Base-by-base conservation (phyloP, 2,329 filamentous ascomycete genomes). In the Aureobasidium uvarum region DNA sequence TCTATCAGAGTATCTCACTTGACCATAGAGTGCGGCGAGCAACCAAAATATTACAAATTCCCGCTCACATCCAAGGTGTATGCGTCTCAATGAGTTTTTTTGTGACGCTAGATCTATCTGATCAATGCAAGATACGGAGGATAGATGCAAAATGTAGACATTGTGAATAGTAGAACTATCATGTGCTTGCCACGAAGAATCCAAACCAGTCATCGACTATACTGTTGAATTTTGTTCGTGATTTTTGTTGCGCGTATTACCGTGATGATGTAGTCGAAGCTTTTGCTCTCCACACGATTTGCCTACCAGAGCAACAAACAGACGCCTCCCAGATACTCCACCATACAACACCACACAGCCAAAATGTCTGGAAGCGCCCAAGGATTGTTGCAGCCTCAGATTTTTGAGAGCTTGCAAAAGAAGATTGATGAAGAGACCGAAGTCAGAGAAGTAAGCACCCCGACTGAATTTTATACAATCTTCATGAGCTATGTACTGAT, bases 401-500 rank as follows among this genome's bases (percentile, higher is more conserved):
- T 98, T 76, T 97, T 98, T 78, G 86, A 92, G 74, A 85, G 89
- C 71, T 87, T 99, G 68, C 94, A 97, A 78, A 81, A 85, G 66
- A 93, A 93, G 77, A 91, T 97, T 72, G 95, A 98, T 71, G 89
- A 96, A 77, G 95, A 98, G 75, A 84, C 86, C 10, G 82, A 85
- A 64, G 87, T 96, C 64, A 87, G 91, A 73, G 94, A 98, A 75
- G 85, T 87, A 74, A 69, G 38, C 62, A 43, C 18, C 72, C 23
- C 31, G 3, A 20, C 28, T 71, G 72, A 51, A 38, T 63, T 65
- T 71, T 68, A 69, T 72, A 69, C 76, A 65, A 73, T 66, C 48
- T 20, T 1, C 5, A 43, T 38, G 28, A 13, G 45, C 36, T n/a
- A 41, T 38, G 39, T 50, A 55, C 25, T 52, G 16, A 64, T 10